phyloP scores from a whole-genome alignment of 305 asterid genomes.

The Fraxinus paxiana region DNA sequence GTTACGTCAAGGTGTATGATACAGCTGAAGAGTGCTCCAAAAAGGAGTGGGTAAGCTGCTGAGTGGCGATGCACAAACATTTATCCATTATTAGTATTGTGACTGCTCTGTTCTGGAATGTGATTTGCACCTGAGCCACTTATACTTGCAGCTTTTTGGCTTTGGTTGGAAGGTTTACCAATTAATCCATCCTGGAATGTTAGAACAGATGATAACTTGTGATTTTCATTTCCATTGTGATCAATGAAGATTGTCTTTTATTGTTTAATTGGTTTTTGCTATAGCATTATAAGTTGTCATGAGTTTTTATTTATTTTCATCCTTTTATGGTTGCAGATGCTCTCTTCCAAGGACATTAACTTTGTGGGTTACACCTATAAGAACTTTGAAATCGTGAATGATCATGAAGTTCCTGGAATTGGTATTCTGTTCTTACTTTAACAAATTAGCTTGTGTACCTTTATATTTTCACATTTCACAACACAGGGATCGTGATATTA shows the following conservation, averaged over 20 bases:
- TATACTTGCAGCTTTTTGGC: neutral
- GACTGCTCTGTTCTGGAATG: neutral
- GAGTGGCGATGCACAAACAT: neutral
- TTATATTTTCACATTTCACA: neutral
- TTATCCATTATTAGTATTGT: neutral
- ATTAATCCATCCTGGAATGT: neutral
- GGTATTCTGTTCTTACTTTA: constrained; percentile 38
- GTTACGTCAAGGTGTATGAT: neutral
- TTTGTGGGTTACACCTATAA: constrained; percentile 91
- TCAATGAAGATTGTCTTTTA: constrained; percentile 2
- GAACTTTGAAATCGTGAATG: constrained; percentile 86
- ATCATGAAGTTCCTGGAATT: constrained; percentile 78
- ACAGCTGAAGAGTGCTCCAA: neutral
- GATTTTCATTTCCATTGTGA: neutral
- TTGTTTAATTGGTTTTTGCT: neutral
- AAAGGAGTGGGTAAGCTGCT: neutral
- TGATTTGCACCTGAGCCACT: neutral
- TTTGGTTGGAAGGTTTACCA: neutral
- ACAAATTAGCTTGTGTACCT: constrained; percentile 13
- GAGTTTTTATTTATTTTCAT: constrained; percentile 11
- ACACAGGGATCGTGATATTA: neutral
- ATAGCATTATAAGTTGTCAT: neutral
- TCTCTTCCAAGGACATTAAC: constrained; percentile 83
- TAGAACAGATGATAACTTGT: neutral
- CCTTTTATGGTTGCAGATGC: constrained; percentile 62